Evolutionary conservation across 1,284 basidiomycete species (phyloP).

Genomic region (Apiotrichum mycotoxinovorans): DNA sequence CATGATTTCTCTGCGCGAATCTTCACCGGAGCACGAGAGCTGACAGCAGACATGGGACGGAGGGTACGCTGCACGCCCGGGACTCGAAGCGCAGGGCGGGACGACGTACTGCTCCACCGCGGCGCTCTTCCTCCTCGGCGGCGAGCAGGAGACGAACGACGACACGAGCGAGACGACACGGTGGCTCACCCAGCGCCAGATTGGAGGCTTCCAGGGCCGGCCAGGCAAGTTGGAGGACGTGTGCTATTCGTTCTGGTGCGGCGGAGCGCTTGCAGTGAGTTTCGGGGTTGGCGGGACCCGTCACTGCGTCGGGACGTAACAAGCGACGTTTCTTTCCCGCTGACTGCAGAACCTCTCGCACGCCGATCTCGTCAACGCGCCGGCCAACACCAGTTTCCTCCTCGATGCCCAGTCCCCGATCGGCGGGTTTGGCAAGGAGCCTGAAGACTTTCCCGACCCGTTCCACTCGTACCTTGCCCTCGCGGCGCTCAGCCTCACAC

Average conservation of each 20-base stretch:
- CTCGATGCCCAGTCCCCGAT: constrained; percentile 72
- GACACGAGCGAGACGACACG: constrained; percentile 52
- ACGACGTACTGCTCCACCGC: constrained; percentile 90
- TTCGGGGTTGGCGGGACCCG: too few relatives aligned
- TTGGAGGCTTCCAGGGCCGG: constrained; percentile 78
- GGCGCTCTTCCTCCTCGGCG: constrained; percentile 59
- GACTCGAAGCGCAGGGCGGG: constrained; percentile 84
- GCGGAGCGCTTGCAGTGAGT: constrained; percentile 67
- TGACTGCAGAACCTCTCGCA: constrained; percentile 61
- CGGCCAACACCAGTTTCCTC: constrained; percentile 61
- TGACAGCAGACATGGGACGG: constrained; percentile 79
- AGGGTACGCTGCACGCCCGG: constrained; percentile 78
- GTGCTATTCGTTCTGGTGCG: constrained; percentile 95
- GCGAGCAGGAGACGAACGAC: background rate
- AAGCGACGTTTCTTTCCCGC: background rate
- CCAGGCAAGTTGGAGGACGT: constrained; percentile 82
- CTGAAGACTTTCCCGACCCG: constrained; percentile 77
- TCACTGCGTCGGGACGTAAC: background rate
- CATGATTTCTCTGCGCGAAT: too few relatives aligned
- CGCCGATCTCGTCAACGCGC: constrained; percentile 57
- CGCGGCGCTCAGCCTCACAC: constrained; percentile 69
- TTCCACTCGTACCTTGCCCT: constrained; percentile 87
- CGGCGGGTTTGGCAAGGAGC: constrained; percentile 79
- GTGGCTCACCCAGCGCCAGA: constrained; percentile 73
- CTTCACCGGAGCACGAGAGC: background rate